Evolutionary conservation across 345 rosid species (phyloP), one percentile per base, ranked within the genome.

Genomic region (Syzygium aqueum): DNA sequence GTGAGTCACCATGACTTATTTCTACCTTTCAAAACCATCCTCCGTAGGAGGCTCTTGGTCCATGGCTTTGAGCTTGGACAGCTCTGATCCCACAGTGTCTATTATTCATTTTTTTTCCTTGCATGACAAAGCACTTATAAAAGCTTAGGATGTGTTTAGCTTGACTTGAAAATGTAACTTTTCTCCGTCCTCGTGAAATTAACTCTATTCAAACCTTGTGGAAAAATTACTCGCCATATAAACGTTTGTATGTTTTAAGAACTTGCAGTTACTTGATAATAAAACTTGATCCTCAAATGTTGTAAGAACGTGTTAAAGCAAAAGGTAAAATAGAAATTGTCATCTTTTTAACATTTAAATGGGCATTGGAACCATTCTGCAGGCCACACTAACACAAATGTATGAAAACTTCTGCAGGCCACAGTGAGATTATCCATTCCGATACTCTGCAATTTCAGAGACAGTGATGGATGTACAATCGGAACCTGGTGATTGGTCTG

Each of bases 1-100:
- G 95, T 92, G 85, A n/a, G 90, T 78, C 78, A 27, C 65, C 14
- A 17, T 37, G 49, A 73, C 82, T 37, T 73, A 4, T 37, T 73
- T 73, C 82, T 73, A 37, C 82, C 25, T 73, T 37, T 37, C 82
- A 33, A 73, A 63, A 86, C 65, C 49, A 59, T 89, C 52, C 22
- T 84, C 11, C 84, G 25, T 51, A 53, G 50, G 65, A 73, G 49
- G 82, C 82, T 73, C 82, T 73, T 2, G 23, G 82, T 73, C 23
- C 49, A 37, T 73, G 27, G 73, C 73, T 61, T 61, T n/a, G 73
- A 61, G 73, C 37, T n/a, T 61, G 73, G 73, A 30, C 73, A 61
- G 33, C 73, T 14, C 33, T 61, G 73, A n/a, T n/a, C 65, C 13
- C 65, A 13, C 73, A n/a, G 37, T n/a, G 73, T 61, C 37, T 61